Evolutionary conservation across 176 grass and related monocot genomes (phyloP).

Genomic region (Aegilops tauschii): DNA sequence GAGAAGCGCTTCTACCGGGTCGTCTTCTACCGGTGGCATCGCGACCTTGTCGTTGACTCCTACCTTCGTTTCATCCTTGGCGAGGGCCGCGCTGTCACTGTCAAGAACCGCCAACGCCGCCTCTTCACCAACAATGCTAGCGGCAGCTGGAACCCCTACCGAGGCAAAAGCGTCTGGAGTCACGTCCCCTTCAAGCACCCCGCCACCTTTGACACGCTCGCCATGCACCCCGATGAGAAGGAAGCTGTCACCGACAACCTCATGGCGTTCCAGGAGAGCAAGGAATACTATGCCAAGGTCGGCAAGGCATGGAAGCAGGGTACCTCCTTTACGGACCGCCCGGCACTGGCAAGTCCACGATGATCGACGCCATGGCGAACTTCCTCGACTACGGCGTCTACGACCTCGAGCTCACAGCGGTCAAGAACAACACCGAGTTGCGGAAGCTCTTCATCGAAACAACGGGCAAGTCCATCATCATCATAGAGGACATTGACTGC

Average conservation of each 20-base stretch:
- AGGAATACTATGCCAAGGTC: constrained; percentile 50
- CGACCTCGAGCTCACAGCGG: constrained; percentile 58
- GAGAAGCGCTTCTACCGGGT: constrained; percentile 40
- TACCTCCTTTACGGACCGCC: constrained; percentile 46
- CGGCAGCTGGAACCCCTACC: constrained; percentile 5
- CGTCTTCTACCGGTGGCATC: constrained; percentile 50
- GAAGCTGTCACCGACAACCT: constrained; percentile 52
- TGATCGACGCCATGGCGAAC: constrained; percentile 77
- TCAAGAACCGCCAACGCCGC: constrained; percentile 48
- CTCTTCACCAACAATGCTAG: constrained; percentile 69
- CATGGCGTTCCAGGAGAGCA: constrained; percentile 42
- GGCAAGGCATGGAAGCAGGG: not conserved
- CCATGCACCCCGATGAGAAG: constrained; percentile 54
- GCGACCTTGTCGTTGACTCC: constrained; percentile 28
- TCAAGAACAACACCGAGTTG: constrained; percentile 71
- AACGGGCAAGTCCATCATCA: constrained; percentile 62
- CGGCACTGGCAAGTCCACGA: constrained; percentile 69
- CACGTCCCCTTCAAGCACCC: constrained; percentile 74
- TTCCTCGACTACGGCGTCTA: constrained; percentile 70
- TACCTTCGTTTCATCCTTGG: constrained; percentile 47
- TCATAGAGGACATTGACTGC: constrained; percentile 76
- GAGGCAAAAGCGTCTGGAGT: constrained; percentile 35
- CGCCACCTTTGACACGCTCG: constrained; percentile 53
- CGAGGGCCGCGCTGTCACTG: constrained; percentile 37
- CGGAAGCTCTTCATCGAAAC: constrained; percentile 85